Conservation (phyloP, 2,329 filamentous ascomycete genomes). For the Penicillium rolfsii region DNA sequence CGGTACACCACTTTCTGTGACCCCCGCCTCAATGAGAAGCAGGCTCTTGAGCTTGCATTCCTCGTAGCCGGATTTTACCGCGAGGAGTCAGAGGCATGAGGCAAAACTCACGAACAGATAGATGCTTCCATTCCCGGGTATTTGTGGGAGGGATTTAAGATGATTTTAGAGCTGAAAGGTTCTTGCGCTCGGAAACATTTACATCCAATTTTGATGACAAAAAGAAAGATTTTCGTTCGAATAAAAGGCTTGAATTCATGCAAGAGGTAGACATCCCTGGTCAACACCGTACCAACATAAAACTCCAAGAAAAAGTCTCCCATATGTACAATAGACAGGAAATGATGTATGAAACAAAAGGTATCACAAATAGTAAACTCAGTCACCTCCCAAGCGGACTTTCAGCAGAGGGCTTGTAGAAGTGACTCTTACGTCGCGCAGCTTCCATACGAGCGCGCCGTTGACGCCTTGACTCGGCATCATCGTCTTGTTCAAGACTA, state of each 20-base stretch:
- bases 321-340: slow-evolving; percentile 27
- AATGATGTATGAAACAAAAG: slow-evolving; percentile 15
- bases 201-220: not conserved
- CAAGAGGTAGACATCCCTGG: not conserved
- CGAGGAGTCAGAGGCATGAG: slow-evolving; percentile 44
- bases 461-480: slow-evolving; percentile 40
- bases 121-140: not conserved
- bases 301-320: slow-evolving; percentile 16
- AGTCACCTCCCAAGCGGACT: slow-evolving; percentile 66
- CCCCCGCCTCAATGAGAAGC: slow-evolving; percentile 93
- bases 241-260: not conserved
- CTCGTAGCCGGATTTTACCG: slow-evolving; percentile 82
- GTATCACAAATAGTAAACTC: slow-evolving; percentile 7
- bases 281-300: not conserved
- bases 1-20: slow-evolving; percentile 98
- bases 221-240: not conserved
- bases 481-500: slow-evolving; percentile 25
- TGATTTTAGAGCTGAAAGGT: not conserved
- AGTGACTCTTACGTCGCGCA: slow-evolving; percentile 74
- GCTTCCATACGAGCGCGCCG: slow-evolving; percentile 68
- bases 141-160: not conserved
- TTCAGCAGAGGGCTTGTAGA: slow-evolving; percentile 74
- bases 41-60: slow-evolving; percentile 93
- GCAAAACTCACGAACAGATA: not conserved
- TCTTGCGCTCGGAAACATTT: not conserved